These are phyloP conservation scores for Ceratopteris richardii DNA, from an alignment of 75 land plant genomes.

Conservation along the genomic window DNA sequence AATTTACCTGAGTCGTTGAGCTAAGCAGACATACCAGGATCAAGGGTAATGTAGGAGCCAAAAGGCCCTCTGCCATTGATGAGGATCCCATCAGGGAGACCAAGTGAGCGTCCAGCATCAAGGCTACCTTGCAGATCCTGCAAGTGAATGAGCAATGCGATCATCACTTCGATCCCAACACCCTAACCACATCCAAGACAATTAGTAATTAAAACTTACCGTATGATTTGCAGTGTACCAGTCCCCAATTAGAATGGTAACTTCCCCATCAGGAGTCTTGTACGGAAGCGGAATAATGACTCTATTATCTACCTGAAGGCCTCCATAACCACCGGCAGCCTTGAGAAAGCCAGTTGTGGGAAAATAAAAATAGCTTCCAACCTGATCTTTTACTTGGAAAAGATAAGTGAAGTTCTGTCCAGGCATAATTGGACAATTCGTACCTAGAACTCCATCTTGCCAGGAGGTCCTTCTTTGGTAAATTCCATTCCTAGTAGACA, in stretches of 20 bases:
- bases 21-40: no score
- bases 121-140: constrained; percentile 11
- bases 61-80: constrained; percentile 57
- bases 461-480: constrained; percentile 75
- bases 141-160: neutral
- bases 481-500: constrained; percentile 90
- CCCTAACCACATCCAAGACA: neutral
- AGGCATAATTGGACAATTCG: constrained; percentile 82
- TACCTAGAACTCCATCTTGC: constrained; percentile 88
- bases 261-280: constrained; percentile 58
- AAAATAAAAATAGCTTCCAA: constrained; percentile 78
- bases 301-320: constrained; percentile 49
- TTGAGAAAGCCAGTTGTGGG: constrained; percentile 55
- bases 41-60: constrained; percentile 36
- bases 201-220: constrained; percentile 20
- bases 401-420: constrained; percentile 60
- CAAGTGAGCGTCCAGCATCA: constrained; percentile 30
- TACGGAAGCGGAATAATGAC: constrained; percentile 64
- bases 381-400: constrained; percentile 80
- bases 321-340: constrained; percentile 84
- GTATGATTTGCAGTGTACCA: constrained; percentile 66
- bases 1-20: no score
- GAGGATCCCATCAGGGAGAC: constrained; percentile 61
- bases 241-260: constrained; percentile 64
- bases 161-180: neutral